Percentiles rank a stretch among this genome's conserved stretches.
Evolutionary conservation across 1,284 basidiomycete genomes (phyloP).

Genomic region (Papiliotrema terrestris): DNA sequence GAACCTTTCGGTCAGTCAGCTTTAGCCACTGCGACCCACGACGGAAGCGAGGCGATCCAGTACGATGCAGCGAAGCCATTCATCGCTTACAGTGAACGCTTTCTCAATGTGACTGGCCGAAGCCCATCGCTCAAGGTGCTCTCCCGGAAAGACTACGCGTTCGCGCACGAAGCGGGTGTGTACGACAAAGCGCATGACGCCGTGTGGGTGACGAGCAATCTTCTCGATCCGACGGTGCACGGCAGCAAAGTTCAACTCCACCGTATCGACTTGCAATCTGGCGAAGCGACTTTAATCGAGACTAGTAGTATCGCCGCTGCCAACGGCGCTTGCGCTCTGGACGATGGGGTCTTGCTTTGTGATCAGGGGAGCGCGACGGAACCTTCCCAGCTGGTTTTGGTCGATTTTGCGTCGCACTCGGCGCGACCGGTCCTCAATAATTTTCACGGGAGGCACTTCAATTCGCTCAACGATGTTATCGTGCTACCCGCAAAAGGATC

Average conservation of each 20-base stretch:
- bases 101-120: constrained; percentile 11
- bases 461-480: constrained; percentile 71
- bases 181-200: constrained; percentile 16
- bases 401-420: constrained; percentile 10
- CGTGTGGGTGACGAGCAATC: constrained; percentile 31
- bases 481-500: constrained; percentile 54
- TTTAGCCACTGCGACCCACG: not conserved
- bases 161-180: constrained; percentile 35
- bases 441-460: constrained; percentile 70
- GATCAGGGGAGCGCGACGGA: constrained; percentile 21
- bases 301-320: constrained; percentile 3
- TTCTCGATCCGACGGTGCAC: not conserved
- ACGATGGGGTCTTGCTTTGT: constrained; percentile 24
- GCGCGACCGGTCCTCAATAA: constrained; percentile 60
- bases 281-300: not conserved
- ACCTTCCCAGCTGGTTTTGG: constrained; percentile 21
- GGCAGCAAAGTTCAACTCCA: constrained; percentile 8
- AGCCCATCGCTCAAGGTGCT: constrained; percentile 10
- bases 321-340: constrained; percentile 28
- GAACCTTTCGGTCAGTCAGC: not conserved
- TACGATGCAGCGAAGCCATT: constrained; percentile 11
- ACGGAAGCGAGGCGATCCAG: not conserved
- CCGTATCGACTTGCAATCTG: constrained; percentile 4
- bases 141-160: constrained; percentile 7
- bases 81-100: constrained; percentile 15